A percentile compares a stretch with the other conserved stretches of the same genome.
Conservation (phyloP, 805 yeast species). For the Candida tallmaniae region DNA sequence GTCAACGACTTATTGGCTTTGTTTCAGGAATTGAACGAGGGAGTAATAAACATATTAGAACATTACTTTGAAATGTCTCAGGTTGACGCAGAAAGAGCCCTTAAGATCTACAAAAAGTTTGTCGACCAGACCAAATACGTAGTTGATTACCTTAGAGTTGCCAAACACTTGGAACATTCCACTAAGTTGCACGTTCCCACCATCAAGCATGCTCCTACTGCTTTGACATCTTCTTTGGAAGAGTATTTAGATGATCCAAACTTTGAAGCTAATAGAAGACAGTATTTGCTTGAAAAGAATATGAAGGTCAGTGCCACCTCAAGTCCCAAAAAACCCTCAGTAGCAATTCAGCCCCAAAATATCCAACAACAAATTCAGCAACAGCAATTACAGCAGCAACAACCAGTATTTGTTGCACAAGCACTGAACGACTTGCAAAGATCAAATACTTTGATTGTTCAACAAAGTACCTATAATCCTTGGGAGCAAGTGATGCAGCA, state of each 20-base stretch:
- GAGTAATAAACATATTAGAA: constrained; percentile 88
- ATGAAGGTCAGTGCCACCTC: constrained; percentile 20
- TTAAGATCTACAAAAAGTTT: constrained; percentile 78
- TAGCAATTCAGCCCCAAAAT: constrained; percentile 1
- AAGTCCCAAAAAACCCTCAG: constrained; percentile 1
- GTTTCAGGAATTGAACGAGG: constrained; percentile 90
- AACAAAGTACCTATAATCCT: constrained; percentile 37
- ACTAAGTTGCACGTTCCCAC: constrained; percentile 93
- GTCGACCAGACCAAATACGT: constrained; percentile 84
- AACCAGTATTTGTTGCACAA: not conserved
- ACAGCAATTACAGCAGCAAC: constrained; percentile 6
- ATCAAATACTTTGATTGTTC: constrained; percentile 27
- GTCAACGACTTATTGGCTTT: constrained; percentile 86
- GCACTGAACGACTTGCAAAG: constrained; percentile 11
- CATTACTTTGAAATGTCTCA: constrained; percentile 92
- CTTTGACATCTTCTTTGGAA: constrained; percentile 78
- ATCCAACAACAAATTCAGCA: constrained; percentile 3
- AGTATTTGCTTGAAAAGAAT: constrained; percentile 66
- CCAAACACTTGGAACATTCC: constrained; percentile 80
- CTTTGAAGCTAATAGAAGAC: constrained; percentile 74
- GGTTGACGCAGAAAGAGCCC: constrained; percentile 80
- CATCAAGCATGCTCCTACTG: constrained; percentile 95
- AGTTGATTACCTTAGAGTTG: constrained; percentile 80
- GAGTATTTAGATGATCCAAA: constrained; percentile 86
- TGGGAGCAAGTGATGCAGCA: constrained; percentile 24